Percentiles rank a stretch among this genome's conserved stretches.
phyloP scores from a whole-genome alignment of 2,329 filamentous ascomycete species.

The Cephalotrichum gorgonifer region DNA sequence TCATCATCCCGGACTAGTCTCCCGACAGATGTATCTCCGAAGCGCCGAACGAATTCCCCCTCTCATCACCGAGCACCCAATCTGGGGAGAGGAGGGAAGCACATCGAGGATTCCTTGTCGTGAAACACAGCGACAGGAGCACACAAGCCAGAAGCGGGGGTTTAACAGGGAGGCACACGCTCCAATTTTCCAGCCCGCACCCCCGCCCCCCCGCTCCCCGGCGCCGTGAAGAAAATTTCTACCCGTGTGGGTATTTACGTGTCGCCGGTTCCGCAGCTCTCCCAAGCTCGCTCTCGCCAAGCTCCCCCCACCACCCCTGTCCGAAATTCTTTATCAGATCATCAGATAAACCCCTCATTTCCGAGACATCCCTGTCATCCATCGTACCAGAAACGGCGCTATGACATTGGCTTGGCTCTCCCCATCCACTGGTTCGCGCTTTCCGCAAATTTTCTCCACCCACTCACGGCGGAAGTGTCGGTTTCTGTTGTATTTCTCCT shows the following conservation, averaged over 20 bases:
- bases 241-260: not conserved
- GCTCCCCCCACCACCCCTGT: not conserved
- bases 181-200: too few species aligned
- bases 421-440: too few species aligned
- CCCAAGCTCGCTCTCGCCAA: too few species aligned
- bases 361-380: conserved; percentile 3
- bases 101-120: not conserved
- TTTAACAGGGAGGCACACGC: too few species aligned
- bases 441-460: too few species aligned
- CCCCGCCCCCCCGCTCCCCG: too few species aligned
- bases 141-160: not conserved
- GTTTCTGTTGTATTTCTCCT: too few species aligned
- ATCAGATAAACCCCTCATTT: conserved; percentile 36
- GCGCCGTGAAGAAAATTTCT: not conserved
- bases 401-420: too few species aligned
- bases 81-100: not conserved
- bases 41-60: not conserved
- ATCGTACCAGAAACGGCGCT: too few species aligned
- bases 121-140: not conserved
- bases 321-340: conserved; percentile 37
- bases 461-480: too few species aligned
- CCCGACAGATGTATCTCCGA: not conserved
- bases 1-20: not conserved
- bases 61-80: not conserved
- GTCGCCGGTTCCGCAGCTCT: too few species aligned